Base-by-base conservation (phyloP, 1,284 basidiomycete genomes). In the Papiliotrema flavescens region DNA sequence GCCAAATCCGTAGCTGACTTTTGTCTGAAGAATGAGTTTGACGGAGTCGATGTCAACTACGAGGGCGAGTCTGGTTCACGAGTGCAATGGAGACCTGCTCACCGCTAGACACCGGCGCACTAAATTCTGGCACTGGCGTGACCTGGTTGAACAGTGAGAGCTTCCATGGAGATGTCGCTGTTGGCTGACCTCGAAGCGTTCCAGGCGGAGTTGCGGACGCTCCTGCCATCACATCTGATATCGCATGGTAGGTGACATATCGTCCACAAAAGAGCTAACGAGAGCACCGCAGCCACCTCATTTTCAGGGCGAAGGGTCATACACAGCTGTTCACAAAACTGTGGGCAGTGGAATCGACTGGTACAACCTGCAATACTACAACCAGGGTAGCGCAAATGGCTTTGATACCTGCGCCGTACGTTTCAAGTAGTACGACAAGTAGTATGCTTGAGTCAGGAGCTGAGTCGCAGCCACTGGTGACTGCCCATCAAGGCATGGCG, bases 1-100 rank as follows among this genome's bases (percentile, higher is more conserved):
- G 78, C 77, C 15, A 61, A 67, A 46, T 53, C 59, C 17, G 60
- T 79, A 14, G 78, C 77, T 0, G 47, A 55, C 7, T 32, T n/a
- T n/a, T 79, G 64, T 53, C 76, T 78, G 49, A 75, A 73, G 56
- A 48, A 73, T 63, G 69, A 68, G 15, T 62, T 81, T 8, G 79
- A 80, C 58, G 80, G 80, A 40, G 78, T 80, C n/a, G 80, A 81
- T 53, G 75, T 81, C 54, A 79, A 81, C 60, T 79, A 77, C 56
- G 80, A 79, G 65, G 69, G 73, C 53, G 65, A 66, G 60, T 23
- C 55, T 11, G 71, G n/a, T n/a, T n/a, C n/a, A n/a, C n/a, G n/a
- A n/a, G n/a, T n/a, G n/a, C 70, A 11, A 69, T 75, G 66, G 71
- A 74, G 51, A 55, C n/a, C n/a, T n/a, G n/a, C n/a, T n/a, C n/a